phyloP scores from a whole-genome alignment of 495 filamentous ascomycete species.

The Pyrenopolyporus hunteri region DNA sequence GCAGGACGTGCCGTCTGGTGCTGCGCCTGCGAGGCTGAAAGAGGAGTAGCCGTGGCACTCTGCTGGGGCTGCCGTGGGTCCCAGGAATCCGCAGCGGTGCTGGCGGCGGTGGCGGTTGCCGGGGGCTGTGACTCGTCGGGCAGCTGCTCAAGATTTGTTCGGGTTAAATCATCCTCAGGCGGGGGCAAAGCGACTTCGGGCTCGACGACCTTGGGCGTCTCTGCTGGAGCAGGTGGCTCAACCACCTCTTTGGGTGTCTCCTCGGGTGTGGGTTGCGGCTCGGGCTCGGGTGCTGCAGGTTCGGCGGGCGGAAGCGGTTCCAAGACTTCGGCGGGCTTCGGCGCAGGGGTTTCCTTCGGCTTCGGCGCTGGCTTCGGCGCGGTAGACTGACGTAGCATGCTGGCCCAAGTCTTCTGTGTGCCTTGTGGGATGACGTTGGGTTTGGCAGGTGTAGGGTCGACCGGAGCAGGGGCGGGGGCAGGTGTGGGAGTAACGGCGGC shows the following conservation, averaged over 20 bases:
- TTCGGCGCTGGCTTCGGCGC: slow-evolving; percentile 52
- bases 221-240: slow-evolving; percentile 40
- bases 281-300: slow-evolving; percentile 41
- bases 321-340: slow-evolving; percentile 49
- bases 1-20: slow-evolving; percentile 63
- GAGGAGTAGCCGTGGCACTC: slow-evolving; percentile 60
- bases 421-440: slow-evolving; percentile 43
- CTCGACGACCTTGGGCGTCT: slow-evolving; percentile 47
- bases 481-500: slow-evolving; percentile 32
- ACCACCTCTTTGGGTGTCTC: slow-evolving; percentile 40
- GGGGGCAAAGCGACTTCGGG: slow-evolving; percentile 65
- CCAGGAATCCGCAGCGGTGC: slow-evolving; percentile 83
- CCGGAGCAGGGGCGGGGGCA: slow-evolving; percentile 26
- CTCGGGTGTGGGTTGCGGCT: slow-evolving; percentile 42
- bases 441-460: slow-evolving; percentile 38
- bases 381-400: slow-evolving; percentile 58
- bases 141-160: slow-evolving; percentile 88
- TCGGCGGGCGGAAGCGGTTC: slow-evolving; percentile 50
- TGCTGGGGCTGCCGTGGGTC: slow-evolving; percentile 65
- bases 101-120: slow-evolving; percentile 83
- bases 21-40: slow-evolving; percentile 60
- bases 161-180: slow-evolving; percentile 84
- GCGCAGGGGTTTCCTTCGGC: slow-evolving; percentile 50
- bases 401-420: slow-evolving; percentile 62
- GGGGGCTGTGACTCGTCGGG: slow-evolving; percentile 77